A percentile compares a stretch with the other conserved stretches of the same genome.
Evolutionary conservation across 768 basidiomycete genomes (phyloP).

Genomic region (Tephrocybe sp.): DNA sequence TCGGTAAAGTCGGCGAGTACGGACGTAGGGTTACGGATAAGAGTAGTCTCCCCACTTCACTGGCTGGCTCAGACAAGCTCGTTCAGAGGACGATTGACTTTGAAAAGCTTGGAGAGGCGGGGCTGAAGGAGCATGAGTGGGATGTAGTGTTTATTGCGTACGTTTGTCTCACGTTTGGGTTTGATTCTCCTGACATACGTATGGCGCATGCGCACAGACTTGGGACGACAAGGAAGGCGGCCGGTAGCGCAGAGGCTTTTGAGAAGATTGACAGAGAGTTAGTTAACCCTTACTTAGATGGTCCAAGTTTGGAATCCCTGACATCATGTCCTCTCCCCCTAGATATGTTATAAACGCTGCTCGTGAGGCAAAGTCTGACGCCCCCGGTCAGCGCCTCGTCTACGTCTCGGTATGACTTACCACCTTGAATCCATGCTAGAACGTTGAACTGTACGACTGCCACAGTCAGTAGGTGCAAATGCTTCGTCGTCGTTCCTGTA

Average conservation of each 20-base stretch:
- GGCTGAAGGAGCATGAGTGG: slow-evolving; percentile 56
- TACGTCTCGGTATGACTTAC: slow-evolving; percentile 59
- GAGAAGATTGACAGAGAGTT: slow-evolving; percentile 79
- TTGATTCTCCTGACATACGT: neutral
- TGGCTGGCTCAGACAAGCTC: slow-evolving; percentile 60
- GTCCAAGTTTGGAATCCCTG: neutral
- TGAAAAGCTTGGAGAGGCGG: slow-evolving; percentile 55
- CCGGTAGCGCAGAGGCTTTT: slow-evolving; percentile 64
- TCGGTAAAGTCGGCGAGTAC: slow-evolving; percentile 62
- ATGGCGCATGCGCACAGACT: slow-evolving; percentile 35
- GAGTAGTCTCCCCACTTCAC: slow-evolving; percentile 29
- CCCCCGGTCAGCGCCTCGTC: slow-evolving; percentile 56
- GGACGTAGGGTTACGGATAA: slow-evolving; percentile 58
- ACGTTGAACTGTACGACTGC: neutral
- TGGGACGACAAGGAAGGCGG: slow-evolving; percentile 60
- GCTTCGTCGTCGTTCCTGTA: slow-evolving; percentile 52
- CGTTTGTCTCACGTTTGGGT: slow-evolving; percentile 19
- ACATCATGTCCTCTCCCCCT: neutral
- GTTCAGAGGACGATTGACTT: slow-evolving; percentile 68
- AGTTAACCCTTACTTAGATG: slow-evolving; percentile 19
- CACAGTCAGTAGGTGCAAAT: slow-evolving; percentile 47
- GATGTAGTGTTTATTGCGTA: slow-evolving; percentile 75
- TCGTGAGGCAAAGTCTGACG: slow-evolving; percentile 53
- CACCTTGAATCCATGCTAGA: neutral
- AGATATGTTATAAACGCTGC: slow-evolving; percentile 80